Evolutionary conservation across 495 filamentous ascomycete genomes (phyloP).

Genomic region (Neurospora tetrasperma): DNA sequence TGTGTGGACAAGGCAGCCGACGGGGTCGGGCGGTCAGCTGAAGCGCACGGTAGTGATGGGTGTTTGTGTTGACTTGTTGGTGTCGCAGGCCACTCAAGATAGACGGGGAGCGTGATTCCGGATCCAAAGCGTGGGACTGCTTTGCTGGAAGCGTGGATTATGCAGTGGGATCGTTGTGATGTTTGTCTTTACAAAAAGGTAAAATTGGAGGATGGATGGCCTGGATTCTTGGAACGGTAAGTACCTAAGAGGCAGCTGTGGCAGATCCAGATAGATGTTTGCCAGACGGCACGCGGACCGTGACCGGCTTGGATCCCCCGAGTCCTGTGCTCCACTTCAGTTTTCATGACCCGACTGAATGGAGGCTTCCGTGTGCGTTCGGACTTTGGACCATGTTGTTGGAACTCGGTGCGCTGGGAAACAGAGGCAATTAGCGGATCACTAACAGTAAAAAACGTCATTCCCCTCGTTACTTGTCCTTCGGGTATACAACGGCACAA

Average conservation of each 20-base stretch:
- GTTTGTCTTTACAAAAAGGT: not conserved
- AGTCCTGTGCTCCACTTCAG: not conserved
- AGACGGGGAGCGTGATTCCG: not conserved
- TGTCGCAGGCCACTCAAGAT: not conserved
- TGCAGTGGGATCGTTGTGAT: not conserved
- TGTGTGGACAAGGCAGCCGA: not conserved
- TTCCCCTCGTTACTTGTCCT: not conserved
- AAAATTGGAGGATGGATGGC: not conserved
- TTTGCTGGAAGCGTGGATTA: not conserved
- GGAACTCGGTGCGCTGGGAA: not conserved
- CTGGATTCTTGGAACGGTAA: not conserved
- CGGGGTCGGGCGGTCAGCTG: not conserved
- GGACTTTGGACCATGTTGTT: not conserved
- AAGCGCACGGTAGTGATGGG: not conserved
- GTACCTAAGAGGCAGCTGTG: no score
- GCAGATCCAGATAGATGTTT: not conserved
- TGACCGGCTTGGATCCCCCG: not conserved
- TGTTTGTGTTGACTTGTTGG: not conserved
- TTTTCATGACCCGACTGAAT: not conserved
- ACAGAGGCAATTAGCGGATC: not conserved
- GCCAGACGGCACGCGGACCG: slow-evolving; percentile 2
- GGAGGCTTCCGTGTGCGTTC: not conserved
- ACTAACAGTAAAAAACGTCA: not conserved
- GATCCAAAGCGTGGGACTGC: not conserved
- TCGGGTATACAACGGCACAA: not conserved